Conservation (phyloP, 192 early-diverging fungal genomes). For the Phlyctochytrium planicorne region DNA sequence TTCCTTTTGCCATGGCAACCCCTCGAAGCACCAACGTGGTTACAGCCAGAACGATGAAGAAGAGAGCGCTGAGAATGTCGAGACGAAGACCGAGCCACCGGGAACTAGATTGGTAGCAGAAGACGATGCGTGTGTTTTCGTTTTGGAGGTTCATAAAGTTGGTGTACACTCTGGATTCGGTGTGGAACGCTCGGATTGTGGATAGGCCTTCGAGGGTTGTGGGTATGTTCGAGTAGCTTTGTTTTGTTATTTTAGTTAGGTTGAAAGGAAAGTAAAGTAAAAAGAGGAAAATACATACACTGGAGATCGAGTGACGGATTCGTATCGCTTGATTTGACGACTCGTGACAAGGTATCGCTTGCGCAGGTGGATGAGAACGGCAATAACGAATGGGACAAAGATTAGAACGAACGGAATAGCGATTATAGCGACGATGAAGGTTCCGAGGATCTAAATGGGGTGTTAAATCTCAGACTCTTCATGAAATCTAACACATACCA, state of each 20-base stretch:
- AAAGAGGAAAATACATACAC: too few species aligned
- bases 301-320: constrained; percentile 53
- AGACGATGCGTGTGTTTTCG: constrained; percentile 32
- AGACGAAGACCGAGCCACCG: constrained; percentile 34
- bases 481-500: constrained; percentile 37
- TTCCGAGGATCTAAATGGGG: constrained; percentile 63
- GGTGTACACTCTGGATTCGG: constrained; percentile 57
- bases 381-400: constrained; percentile 22
- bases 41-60: constrained; percentile 13
- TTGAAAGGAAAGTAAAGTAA: too few species aligned
- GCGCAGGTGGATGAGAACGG: constrained; percentile 47
- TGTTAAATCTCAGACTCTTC: constrained; percentile 31
- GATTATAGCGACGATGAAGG: constrained; percentile 53
- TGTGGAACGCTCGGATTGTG: constrained; percentile 84
- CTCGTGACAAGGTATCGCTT: constrained; percentile 46
- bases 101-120: constrained; percentile 20
- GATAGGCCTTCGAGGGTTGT: constrained; percentile 45
- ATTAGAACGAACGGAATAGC: constrained; percentile 48
- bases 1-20: too few species aligned
- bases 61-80: constrained; percentile 14
- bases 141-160: constrained; percentile 26
- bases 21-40: too few species aligned
- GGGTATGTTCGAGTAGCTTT: constrained; percentile 25
- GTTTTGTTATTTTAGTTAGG: too few species aligned
- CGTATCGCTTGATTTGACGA: constrained; percentile 63